Conservation (phyloP, 23 red algal species). For the Gracilaria gracilis region DNA sequence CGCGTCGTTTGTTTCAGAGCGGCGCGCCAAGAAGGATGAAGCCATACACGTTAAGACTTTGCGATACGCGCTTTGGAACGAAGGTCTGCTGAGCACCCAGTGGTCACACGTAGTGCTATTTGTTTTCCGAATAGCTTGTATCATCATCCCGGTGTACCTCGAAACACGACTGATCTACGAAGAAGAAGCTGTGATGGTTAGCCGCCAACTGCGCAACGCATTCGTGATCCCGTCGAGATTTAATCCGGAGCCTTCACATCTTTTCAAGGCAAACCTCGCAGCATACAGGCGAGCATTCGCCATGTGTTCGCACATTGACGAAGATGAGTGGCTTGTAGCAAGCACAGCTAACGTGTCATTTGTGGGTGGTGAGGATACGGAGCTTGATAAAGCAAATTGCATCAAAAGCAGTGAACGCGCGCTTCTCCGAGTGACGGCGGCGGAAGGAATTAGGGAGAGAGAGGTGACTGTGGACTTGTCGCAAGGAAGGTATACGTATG, state of each 20-base stretch:
- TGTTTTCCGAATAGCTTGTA: background rate
- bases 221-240: background rate
- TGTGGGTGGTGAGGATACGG: background rate
- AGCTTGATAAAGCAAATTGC: too few species aligned
- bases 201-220: background rate
- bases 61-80: background rate
- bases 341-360: background rate
- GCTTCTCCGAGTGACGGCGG: too few species aligned
- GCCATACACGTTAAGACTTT: background rate
- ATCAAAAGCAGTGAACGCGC: too few species aligned
- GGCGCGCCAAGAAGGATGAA: background rate
- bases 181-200: background rate
- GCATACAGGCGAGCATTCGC: background rate
- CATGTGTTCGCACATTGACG: background rate
- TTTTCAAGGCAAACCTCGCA: too few species aligned
- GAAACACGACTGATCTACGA: background rate
- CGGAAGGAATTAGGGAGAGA: too few species aligned
- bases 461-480: too few species aligned
- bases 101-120: background rate
- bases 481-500: too few species aligned
- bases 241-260: background rate
- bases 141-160: slow-evolving; percentile 7
- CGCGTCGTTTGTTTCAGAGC: background rate
- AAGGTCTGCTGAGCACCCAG: background rate
- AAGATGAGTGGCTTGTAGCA: background rate